Evolutionary conservation across 139 green algal genomes (phyloP).

Genomic region (Coccomyxa sp.): DNA sequence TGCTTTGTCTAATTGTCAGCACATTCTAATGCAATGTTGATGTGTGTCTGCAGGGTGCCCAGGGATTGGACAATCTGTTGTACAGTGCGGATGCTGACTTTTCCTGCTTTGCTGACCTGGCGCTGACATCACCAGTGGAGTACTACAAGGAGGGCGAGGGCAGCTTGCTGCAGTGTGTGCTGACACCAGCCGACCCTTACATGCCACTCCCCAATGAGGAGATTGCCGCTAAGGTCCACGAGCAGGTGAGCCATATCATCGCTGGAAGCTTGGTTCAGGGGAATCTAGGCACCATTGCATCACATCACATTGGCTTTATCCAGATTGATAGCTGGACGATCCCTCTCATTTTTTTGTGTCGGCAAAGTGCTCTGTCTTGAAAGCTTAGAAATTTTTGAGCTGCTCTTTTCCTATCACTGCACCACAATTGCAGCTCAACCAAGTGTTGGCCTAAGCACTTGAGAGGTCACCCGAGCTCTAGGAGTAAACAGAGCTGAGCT

Average conservation of each 20-base stretch:
- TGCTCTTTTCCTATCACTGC: no score
- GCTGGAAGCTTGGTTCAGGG: not conserved
- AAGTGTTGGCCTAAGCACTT: no score
- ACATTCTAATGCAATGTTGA: not conserved
- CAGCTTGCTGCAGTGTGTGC: slow-evolving; percentile 90
- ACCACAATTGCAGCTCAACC: no score
- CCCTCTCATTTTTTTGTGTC: no score
- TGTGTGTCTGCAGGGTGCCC: slow-evolving; percentile 4
- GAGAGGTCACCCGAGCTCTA: no score
- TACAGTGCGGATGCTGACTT: slow-evolving; percentile 92
- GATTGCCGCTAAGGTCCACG: slow-evolving; percentile 79
- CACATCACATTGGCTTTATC: not conserved
- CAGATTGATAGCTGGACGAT: not conserved
- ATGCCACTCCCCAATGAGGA: slow-evolving; percentile 88
- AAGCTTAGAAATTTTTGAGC: no score
- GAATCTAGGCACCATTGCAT: not conserved
- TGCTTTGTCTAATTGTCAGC: no score
- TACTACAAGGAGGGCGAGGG: slow-evolving; percentile 91
- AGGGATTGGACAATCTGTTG: slow-evolving; percentile 90
- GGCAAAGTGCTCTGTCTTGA: no score
- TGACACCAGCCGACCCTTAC: slow-evolving; percentile 89
- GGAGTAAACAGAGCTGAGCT: no score
- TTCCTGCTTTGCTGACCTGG: slow-evolving; percentile 95
- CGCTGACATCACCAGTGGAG: slow-evolving; percentile 82
- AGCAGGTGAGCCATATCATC: slow-evolving; percentile 48